Evolutionary conservation across 2,329 filamentous ascomycete genomes (phyloP).

Genomic region (Cercospora nicotianae): DNA sequence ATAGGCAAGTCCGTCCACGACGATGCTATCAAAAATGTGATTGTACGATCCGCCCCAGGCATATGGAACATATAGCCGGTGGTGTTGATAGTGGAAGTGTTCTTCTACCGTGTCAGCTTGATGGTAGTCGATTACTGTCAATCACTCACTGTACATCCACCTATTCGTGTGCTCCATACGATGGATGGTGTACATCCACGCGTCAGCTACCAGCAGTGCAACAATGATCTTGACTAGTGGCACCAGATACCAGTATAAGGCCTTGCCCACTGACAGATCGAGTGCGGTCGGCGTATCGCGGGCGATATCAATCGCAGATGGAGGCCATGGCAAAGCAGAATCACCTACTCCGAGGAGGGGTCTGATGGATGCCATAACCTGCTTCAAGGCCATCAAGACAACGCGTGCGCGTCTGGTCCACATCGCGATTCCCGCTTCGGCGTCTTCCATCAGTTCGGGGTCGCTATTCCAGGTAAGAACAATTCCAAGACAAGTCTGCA

Average conservation of each 20-base stretch:
- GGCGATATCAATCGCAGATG: background rate
- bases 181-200: background rate
- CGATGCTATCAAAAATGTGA: background rate
- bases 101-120: background rate
- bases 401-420: background rate
- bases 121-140: background rate
- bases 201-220: background rate
- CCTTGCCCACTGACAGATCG: background rate
- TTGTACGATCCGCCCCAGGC: background rate
- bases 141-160: background rate
- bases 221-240: background rate
- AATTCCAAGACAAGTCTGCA: background rate
- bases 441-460: background rate
- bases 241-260: background rate
- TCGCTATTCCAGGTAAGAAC: background rate
- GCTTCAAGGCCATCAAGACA: background rate
- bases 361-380: background rate
- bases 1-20: background rate
- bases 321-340: background rate
- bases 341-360: background rate
- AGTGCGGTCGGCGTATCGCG: background rate
- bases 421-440: background rate
- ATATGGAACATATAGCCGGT: background rate
- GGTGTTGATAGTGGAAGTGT: background rate
- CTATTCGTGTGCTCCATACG: background rate